Evolutionary conservation across 805 yeast genomes (phyloP), one percentile per base, ranked within the genome.

Genomic region (Ogataea degrootiae): DNA sequence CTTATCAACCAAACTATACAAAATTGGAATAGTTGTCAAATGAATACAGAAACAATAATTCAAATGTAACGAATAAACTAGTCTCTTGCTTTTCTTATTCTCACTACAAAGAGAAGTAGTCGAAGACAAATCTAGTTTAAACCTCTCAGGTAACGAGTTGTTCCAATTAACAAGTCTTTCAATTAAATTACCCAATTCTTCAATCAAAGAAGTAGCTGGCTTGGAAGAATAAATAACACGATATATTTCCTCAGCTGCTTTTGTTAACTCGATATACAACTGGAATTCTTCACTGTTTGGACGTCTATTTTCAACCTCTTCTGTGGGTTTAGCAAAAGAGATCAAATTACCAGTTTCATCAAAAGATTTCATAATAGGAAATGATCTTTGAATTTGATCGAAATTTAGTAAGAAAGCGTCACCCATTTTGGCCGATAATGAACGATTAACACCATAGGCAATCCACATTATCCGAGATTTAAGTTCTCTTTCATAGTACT

Each of bases 31-130:
- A 14, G 63, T 61, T 23, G 66, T 60, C 22, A 61, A 47, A 46
- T 61, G 61, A 37, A 61, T 56, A 36, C 63, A 61, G 40, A 52
- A 60, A 42, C 62, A 59, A 39, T 59, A 57, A 34, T 58, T 59
- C 40, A 61, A 47, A 46, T 61, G 63, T 17, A 61, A 44, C 2
- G 64, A 59, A 40, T 49, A 60, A 5, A 59, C 48, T 21, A 58
- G 37, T 37, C 66, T 39, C 34, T 53, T 51, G 26, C 49, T 50
- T 41, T 52, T 57, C 23, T 34, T 52, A 23, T 22, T 23, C 15
- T 17, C 22, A 26, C 1, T 26, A 9, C 9, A 26, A 2, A 26
- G 31, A 9, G 22, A 17, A 14, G 43, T 40, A n/a, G n/a, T 49
- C 4, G 35, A 23, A 8, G 29, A 11, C 31, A 39, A 41, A n/a